Evolutionary conservation across 768 basidiomycete genomes (phyloP).

Genomic region (Kwoniella dejecticola): DNA sequence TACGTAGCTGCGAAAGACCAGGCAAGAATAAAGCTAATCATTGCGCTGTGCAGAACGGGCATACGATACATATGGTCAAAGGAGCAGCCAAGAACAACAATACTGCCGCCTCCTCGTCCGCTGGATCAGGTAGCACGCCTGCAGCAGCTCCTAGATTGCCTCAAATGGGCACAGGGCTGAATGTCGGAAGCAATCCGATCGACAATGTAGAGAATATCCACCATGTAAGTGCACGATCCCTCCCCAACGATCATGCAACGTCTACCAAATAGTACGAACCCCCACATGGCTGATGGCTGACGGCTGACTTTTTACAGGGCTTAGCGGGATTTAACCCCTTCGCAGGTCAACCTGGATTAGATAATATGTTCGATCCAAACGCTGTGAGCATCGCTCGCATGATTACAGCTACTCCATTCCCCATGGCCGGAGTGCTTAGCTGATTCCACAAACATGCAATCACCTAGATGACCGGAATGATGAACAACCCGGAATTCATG

Average conservation of each 20-base stretch:
- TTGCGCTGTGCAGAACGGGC: constrained; percentile 56
- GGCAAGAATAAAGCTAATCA: not conserved
- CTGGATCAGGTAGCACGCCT: constrained; percentile 61
- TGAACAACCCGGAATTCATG: constrained; percentile 71
- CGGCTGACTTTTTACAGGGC: constrained; percentile 16
- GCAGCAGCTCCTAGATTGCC: constrained; percentile 61
- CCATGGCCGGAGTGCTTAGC: too few relatives aligned
- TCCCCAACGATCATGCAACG: not conserved
- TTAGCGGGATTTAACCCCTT: constrained; percentile 76
- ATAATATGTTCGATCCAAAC: constrained; percentile 87
- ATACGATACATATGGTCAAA: constrained; percentile 94
- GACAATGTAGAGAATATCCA: constrained; percentile 47
- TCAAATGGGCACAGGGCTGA: constrained; percentile 88
- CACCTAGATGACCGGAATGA: constrained; percentile 81
- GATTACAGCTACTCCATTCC: too few relatives aligned
- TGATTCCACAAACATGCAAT: too few relatives aligned
- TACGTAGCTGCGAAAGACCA: too few relatives aligned
- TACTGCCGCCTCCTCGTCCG: constrained; percentile 54
- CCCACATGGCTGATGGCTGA: not conserved
- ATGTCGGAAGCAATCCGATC: constrained; percentile 69
- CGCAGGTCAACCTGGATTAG: constrained; percentile 72
- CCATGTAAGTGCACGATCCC: constrained; percentile 35
- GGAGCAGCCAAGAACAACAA: constrained; percentile 66
- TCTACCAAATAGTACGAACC: too few relatives aligned
- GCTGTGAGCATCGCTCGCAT: constrained; percentile 64